These are phyloP conservation scores for Vitis cinerea DNA, from an alignment of 164 flowering plant species.

Conservation along the genomic window DNA sequence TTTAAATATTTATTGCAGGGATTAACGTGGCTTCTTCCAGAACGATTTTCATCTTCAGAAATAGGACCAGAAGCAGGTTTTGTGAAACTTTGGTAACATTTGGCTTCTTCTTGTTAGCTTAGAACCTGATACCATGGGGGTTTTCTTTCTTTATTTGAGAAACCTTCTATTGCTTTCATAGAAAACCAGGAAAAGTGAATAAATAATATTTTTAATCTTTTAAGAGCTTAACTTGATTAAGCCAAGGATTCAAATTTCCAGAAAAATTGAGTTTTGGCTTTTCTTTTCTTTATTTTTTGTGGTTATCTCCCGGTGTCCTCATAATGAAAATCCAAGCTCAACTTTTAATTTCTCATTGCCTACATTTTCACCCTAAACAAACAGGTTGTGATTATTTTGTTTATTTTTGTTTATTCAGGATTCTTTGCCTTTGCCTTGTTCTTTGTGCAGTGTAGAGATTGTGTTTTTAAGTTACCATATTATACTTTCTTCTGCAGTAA, in stretches of 20 bases:
- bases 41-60: slow-evolving; percentile 84
- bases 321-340: not conserved
- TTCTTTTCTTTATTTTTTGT: not conserved
- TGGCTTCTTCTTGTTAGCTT: slow-evolving; percentile 40
- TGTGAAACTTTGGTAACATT: slow-evolving; percentile 91
- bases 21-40: slow-evolving; percentile 96
- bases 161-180: not conserved
- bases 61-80: slow-evolving; percentile 99
- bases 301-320: not conserved
- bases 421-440: not conserved
- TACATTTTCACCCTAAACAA: not conserved
- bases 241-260: not conserved
- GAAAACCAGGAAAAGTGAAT: too few relatives aligned
- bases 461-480: not conserved
- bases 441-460: slow-evolving; percentile 4
- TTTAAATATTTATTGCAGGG: slow-evolving; percentile 51
- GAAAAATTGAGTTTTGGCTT: not conserved
- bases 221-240: not conserved
- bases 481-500: slow-evolving; percentile 50
- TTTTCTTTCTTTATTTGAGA: not conserved
- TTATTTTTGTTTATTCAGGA: slow-evolving; percentile 1
- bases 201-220: too few relatives aligned
- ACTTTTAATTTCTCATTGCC: not conserved
- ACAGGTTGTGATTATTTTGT: not conserved
- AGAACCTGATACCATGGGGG: not conserved